Conservation (phyloP, 441 rosid species). For the Populus hybrid region DNA sequence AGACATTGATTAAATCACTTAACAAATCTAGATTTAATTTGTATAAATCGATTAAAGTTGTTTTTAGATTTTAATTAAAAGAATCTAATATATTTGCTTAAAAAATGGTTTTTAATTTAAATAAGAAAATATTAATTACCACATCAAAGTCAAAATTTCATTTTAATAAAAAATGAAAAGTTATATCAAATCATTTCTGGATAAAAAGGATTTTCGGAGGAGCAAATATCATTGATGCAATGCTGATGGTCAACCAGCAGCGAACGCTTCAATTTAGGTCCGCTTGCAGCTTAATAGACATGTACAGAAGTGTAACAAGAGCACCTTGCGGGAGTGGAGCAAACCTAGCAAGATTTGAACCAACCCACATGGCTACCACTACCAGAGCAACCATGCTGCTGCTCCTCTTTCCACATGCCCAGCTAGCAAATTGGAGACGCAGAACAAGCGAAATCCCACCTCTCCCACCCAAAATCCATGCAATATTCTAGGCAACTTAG, state of each 20-base stretch:
- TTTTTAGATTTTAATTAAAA: no score
- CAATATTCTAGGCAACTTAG: slow-evolving; percentile 23
- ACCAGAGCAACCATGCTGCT: slow-evolving; percentile 62
- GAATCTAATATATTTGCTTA: no score
- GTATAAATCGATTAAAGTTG: background rate
- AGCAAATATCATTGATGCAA: background rate
- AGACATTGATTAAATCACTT: no score
- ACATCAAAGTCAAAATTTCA: background rate
- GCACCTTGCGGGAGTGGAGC: slow-evolving; percentile 89
- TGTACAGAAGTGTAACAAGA: slow-evolving; percentile 68
- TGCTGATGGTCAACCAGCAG: background rate
- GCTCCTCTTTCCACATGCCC: slow-evolving; percentile 90
- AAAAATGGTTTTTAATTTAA: no score
- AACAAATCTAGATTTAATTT: no score
- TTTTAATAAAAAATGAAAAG: no score
- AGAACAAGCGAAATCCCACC: slow-evolving; percentile 64
- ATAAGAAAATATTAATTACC: no score
- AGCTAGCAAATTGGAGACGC: slow-evolving; percentile 72
- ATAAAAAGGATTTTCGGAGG: background rate
- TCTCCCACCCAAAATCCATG: slow-evolving; percentile 82
- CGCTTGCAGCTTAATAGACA: slow-evolving; percentile 81
- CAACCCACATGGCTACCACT: slow-evolving; percentile 76
- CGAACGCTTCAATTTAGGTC: slow-evolving; percentile 40
- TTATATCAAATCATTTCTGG: no score
- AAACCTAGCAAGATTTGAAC: slow-evolving; percentile 67